phyloP scores from a whole-genome alignment of 192 early-diverging fungal genomes.

The Backusella sp. region DNA sequence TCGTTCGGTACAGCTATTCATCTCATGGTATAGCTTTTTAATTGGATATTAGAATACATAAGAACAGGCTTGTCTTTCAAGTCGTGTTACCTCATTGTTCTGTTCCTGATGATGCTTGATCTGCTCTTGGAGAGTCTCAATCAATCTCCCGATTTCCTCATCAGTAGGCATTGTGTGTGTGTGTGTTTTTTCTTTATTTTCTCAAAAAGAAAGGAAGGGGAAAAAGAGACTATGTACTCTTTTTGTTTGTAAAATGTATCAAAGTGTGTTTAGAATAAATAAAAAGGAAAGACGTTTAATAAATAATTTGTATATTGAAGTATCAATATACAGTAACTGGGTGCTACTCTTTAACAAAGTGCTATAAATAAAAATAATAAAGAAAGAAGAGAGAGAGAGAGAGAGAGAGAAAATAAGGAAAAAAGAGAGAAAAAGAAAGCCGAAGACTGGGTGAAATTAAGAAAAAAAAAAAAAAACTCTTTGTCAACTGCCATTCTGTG shows the following conservation, averaged over 20 bases:
- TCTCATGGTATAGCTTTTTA: slow-evolving; percentile 17
- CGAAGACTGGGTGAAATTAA: neutral
- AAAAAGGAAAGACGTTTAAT: neutral
- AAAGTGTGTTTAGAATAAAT: neutral
- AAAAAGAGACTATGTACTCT: neutral
- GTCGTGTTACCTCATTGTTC: slow-evolving; percentile 26
- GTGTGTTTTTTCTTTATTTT: neutral
- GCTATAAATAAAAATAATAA: neutral
- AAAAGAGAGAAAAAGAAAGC: neutral
- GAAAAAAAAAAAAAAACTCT: neutral
- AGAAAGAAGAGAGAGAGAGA: neutral
- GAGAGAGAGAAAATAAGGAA: neutral
- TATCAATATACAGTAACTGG: neutral
- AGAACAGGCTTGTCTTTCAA: neutral
- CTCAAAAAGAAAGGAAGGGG: neutral
- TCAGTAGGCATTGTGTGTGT: neutral
- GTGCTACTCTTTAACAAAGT: neutral
- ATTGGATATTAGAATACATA: neutral
- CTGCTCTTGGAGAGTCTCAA: slow-evolving; percentile 25
- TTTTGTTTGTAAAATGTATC: neutral
- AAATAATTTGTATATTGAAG: neutral
- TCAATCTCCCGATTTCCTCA: slow-evolving; percentile 24
- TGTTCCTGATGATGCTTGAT: slow-evolving; percentile 22
- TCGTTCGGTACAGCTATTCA: slow-evolving; percentile 15
- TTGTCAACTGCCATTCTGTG: slow-evolving; percentile 5